phyloP scores from a whole-genome alignment of 73 alveolate genomes.

The Paramecium tetraurelia region DNA sequence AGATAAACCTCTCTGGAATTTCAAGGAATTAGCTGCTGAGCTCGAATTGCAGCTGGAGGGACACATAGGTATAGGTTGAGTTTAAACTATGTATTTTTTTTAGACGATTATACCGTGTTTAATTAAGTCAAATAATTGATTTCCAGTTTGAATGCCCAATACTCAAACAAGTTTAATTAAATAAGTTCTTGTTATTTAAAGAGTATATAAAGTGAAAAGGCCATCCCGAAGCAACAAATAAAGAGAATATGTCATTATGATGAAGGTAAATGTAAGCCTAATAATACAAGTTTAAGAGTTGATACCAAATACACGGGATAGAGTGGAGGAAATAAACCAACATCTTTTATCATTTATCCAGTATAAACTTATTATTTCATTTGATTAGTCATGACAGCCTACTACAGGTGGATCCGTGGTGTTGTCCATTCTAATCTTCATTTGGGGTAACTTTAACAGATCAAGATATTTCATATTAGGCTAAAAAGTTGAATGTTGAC shows the following conservation, averaged over 20 bases:
- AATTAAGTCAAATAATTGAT: not conserved
- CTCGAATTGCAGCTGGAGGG: not conserved
- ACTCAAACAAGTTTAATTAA: conserved; percentile 1
- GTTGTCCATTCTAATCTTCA: not conserved
- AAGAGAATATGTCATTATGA: not conserved
- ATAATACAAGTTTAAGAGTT: not conserved
- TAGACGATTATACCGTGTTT: conserved; percentile 36
- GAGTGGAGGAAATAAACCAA: not conserved
- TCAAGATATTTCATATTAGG: not conserved
- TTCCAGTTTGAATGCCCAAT: not conserved
- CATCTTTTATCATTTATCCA: not conserved
- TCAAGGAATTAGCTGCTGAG: not conserved
- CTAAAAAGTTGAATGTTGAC: not conserved
- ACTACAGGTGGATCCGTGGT: not conserved
- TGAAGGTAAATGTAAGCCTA: not conserved
- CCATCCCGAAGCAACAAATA: not conserved
- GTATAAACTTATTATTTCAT: not conserved
- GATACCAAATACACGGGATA: not conserved
- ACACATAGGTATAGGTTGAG: not conserved
- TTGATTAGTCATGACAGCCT: not conserved
- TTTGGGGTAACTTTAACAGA: not conserved
- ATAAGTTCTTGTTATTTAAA: not conserved
- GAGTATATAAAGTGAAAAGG: not conserved
- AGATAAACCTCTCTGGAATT: not conserved
- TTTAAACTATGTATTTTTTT: not conserved